Evolutionary conservation across 1,139 yeast genomes (phyloP), one percentile per base, ranked within the genome.

Genomic region (Arxiozyma heterogenica): DNA sequence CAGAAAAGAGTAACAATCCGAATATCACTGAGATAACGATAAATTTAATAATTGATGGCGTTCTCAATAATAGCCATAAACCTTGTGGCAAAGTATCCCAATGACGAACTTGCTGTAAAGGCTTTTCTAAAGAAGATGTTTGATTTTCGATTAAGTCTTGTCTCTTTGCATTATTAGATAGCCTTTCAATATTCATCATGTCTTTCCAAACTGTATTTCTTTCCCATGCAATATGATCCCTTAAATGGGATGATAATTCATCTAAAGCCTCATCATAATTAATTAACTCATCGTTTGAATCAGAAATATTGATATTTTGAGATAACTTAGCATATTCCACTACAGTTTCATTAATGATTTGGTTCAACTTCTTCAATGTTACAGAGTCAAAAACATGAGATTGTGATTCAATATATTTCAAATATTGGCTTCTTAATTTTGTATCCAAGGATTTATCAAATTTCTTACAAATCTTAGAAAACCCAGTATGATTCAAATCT

Each of bases 171-270:
- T 79, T 79, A 59, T 82, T 84, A 1, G 83, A 73, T 57, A 79
- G 83, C 65, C 95, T 80, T 69, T 91, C 96, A 64, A 90, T 72
- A 15, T 93, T 93, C 67, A 90, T 84, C 88, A 91, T 84, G 67
- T 91, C 97, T 65, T 93, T 84, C 98, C 98, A 91, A 25, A 91
- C 97, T 0, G 97, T 91, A 69, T 89, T 89, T 68, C 98, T 79
- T 71, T 90, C 97, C 95, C 96, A 91, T 20, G 90, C 96, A 51
- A 91, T 87, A 69, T 90, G 95, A 64, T 91, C 98, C 56, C 97
- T 78, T 58, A 91, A 73, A 62, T 88, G 88, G 18, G 88, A 76
- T 58, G 84, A 79, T 57, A 91, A 76, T 63, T 87, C 94, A 41
- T 79, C 76, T 55, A 78, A 80, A 25, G 93, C 86, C 27, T 58